phyloP scores from a whole-genome alignment of 1,284 basidiomycete species.

The Ceratobasidium papillatum region DNA sequence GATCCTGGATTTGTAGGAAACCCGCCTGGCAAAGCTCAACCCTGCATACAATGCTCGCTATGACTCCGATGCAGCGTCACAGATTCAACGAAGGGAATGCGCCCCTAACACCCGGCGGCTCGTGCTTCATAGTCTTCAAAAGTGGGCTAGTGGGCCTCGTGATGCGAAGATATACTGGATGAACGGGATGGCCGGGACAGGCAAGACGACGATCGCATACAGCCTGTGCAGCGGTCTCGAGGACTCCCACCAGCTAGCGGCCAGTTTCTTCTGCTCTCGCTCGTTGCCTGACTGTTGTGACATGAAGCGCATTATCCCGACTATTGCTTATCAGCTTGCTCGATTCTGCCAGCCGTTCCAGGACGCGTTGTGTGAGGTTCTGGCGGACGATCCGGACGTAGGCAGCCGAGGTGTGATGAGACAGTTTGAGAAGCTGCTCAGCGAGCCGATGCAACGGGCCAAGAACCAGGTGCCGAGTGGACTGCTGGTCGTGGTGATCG shows the following conservation, averaged over 20 bases:
- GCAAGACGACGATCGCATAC: constrained; percentile 28
- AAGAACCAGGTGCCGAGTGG: neutral
- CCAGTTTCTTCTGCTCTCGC: constrained; percentile 26
- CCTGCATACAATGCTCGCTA: neutral
- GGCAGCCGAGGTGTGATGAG: neutral
- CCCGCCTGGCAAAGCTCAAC: neutral
- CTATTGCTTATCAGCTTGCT: constrained; percentile 26
- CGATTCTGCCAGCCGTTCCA: constrained; percentile 1
- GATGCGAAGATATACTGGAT: neutral
- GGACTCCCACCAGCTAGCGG: neutral
- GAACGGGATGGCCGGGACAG: too few species aligned
- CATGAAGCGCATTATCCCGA: constrained; percentile 7
- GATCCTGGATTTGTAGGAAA: neutral
- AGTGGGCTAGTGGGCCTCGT: neutral
- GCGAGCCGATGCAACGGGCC: neutral
- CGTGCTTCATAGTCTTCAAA: neutral
- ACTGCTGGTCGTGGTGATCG: constrained; percentile 12
- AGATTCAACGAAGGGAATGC: neutral
- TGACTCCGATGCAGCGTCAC: neutral
- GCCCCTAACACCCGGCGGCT: neutral
- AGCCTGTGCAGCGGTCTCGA: neutral
- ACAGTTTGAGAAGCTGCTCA: constrained; percentile 14
- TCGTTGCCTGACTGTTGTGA: constrained; percentile 3
- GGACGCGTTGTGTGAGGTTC: neutral
- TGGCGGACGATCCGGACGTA: constrained; percentile 4